Conservation (phyloP, 1,284 basidiomycete species). For the Earliella scabrosa region DNA sequence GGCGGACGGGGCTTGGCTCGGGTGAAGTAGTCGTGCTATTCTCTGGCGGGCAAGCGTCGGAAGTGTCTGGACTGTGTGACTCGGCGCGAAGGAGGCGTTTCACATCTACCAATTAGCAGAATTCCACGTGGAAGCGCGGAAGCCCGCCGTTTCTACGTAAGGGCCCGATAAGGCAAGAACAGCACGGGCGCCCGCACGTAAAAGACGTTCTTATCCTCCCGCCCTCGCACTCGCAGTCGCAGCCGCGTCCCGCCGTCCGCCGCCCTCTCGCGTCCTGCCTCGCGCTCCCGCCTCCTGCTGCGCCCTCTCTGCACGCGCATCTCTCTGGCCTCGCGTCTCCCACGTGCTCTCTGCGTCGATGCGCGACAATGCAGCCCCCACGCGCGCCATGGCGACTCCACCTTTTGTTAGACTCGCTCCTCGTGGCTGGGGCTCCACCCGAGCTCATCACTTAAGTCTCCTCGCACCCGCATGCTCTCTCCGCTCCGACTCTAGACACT, state of each 20-base stretch:
- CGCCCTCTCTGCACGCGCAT: neutral
- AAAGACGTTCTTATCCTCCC: constrained; percentile 7
- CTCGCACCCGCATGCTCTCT: neutral
- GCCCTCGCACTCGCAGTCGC: neutral
- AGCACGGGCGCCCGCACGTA: constrained; percentile 12
- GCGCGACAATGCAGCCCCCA: neutral
- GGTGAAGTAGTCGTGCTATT: constrained; percentile 26
- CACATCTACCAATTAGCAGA: constrained; percentile 20
- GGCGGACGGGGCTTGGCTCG: constrained; percentile 15
- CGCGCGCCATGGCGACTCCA: neutral
- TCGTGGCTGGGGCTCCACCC: neutral
- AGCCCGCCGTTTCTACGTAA: constrained; percentile 21
- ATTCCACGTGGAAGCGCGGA: constrained; percentile 16
- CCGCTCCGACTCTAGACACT: neutral
- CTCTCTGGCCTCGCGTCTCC: neutral
- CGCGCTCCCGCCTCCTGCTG: neutral
- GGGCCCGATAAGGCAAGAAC: constrained; percentile 7
- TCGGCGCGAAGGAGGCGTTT: constrained; percentile 23
- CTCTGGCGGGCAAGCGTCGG: constrained; percentile 32
- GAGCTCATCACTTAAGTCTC: neutral
- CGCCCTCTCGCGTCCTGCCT: neutral
- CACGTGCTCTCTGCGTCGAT: no score
- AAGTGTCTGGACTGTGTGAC: constrained; percentile 27
- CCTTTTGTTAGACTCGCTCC: neutral
- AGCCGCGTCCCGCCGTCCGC: neutral